Evolutionary conservation across 2,329 filamentous ascomycete genomes (phyloP).

Genomic region (Pleomassaria siparia): DNA sequence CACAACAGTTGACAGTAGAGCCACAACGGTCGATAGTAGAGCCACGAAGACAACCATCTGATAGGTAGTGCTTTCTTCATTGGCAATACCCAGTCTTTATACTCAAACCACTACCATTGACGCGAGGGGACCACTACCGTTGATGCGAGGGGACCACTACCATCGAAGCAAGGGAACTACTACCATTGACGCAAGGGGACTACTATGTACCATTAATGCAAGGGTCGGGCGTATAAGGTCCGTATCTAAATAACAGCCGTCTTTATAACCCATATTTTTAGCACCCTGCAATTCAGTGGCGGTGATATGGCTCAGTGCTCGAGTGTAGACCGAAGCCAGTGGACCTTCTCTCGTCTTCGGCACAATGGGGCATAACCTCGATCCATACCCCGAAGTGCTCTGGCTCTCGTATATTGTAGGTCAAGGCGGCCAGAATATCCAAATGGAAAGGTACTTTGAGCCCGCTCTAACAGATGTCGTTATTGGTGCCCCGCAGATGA

Average conservation of each 20-base stretch:
- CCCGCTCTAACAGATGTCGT: background rate
- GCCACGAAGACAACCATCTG: too few relatives aligned
- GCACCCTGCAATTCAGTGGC: conserved; percentile 5
- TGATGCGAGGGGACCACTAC: conserved; percentile 5
- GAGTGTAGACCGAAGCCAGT: conserved; percentile 5
- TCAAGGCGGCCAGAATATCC: conserved; percentile 8
- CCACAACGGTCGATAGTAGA: too few relatives aligned
- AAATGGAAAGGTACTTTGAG: conserved; percentile 14
- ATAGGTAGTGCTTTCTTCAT: too few relatives aligned
- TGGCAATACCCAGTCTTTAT: background rate
- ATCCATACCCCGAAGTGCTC: conserved; percentile 1
- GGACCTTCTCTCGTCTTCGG: conserved; percentile 17
- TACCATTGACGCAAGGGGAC: conserved; percentile 5
- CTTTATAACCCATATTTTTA: conserved; percentile 3
- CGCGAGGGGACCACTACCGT: conserved; percentile 6
- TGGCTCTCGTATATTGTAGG: conserved; percentile 9
- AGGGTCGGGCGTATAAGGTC: conserved; percentile 7
- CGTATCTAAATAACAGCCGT: conserved; percentile 4
- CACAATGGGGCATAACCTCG: conserved; percentile 3
- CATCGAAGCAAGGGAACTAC: conserved; percentile 4
- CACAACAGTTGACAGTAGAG: too few relatives aligned
- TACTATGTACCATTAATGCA: conserved; percentile 6
- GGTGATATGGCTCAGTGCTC: conserved; percentile 7
- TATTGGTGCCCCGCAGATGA: conserved; percentile 8
- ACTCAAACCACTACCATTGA: background rate